These are phyloP conservation scores for Serpula lacrymans DNA, from an alignment of 768 basidiomycete genomes.

Conservation along the genomic window DNA sequence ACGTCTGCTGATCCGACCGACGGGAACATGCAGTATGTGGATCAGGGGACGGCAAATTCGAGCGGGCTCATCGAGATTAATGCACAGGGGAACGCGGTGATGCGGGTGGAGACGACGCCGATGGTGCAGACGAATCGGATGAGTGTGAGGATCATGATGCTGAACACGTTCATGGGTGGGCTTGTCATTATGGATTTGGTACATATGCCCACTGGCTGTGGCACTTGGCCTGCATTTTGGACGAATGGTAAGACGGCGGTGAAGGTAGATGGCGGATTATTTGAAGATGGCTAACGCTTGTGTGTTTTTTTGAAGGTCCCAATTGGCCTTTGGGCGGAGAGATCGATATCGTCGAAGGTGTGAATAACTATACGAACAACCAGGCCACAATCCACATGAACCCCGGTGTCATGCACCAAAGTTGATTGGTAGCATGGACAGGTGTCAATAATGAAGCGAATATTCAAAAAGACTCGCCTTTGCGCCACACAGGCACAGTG, in stretches of 20 bases:
- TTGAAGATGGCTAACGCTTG: constrained; percentile 1
- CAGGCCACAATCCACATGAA: constrained; percentile 82
- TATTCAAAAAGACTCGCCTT: no score
- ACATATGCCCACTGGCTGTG: constrained; percentile 91
- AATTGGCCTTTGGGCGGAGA: constrained; percentile 54
- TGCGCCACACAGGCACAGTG: no score
- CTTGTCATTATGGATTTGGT: constrained; percentile 79
- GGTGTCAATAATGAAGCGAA: no score
- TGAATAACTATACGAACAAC: constrained; percentile 75
- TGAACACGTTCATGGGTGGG: constrained; percentile 56
- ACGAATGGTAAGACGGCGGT: constrained; percentile 28
- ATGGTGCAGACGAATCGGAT: constrained; percentile 64
- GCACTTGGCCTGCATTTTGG: constrained; percentile 69
- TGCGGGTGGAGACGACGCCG: constrained; percentile 85
- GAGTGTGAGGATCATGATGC: constrained; percentile 75
- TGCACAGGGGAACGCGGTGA: constrained; percentile 69
- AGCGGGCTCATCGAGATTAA: constrained; percentile 68
- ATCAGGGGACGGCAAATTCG: constrained; percentile 53
- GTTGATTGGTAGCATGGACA: no score
- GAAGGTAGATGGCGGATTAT: neutral
- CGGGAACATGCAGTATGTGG: constrained; percentile 66
- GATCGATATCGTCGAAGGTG: constrained; percentile 84
- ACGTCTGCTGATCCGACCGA: constrained; percentile 70
- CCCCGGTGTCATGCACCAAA: no score
- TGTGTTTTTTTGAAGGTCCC: constrained; percentile 53